A percentile compares a stretch with the other conserved stretches of the same genome.
These are phyloP conservation scores for Globisporangium perplexum DNA, from an alignment of 352 stramenopile genomes.

Conservation along the genomic window DNA sequence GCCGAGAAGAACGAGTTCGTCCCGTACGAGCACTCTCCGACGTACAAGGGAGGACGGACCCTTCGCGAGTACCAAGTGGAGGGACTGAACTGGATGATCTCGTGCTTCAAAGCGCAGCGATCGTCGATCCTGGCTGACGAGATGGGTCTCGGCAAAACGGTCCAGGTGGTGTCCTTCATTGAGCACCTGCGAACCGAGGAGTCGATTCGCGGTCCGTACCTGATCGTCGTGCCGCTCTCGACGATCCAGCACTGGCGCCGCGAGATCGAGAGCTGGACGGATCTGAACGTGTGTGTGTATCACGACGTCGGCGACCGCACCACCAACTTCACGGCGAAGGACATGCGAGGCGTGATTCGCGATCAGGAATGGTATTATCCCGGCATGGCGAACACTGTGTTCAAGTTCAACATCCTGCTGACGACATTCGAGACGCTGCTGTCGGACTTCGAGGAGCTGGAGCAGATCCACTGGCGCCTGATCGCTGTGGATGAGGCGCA, in stretches of 20 bases:
- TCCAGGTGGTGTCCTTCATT: conserved; percentile 94
- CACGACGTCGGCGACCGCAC: conserved; percentile 91
- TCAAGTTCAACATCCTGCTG: conserved; percentile 84
- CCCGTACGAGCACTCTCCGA: conserved; percentile 87
- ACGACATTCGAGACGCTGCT: conserved; percentile 83
- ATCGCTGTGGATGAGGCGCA: conserved; percentile 84
- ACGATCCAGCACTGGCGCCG: conserved; percentile 87
- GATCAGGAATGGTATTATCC: conserved; percentile 88
- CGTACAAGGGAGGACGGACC: conserved; percentile 81
- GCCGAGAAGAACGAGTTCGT: conserved; percentile 65
- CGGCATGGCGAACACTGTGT: conserved; percentile 87
- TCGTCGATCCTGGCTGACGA: conserved; percentile 89
- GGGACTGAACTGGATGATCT: conserved; percentile 88
- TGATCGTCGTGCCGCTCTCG: conserved; percentile 85
- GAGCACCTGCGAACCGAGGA: conserved; percentile 83
- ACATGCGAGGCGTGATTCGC: conserved; percentile 82
- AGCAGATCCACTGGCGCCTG: conserved; percentile 82
- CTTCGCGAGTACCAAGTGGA: conserved; percentile 83
- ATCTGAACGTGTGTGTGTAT: conserved; percentile 98
- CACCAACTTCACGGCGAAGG: conserved; percentile 80
- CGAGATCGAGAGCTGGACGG: conserved; percentile 92
- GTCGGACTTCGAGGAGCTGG: conserved; percentile 80
- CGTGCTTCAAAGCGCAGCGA: conserved; percentile 81
- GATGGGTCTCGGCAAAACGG: conserved; percentile 93
- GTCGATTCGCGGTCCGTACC: conserved; percentile 73